These are phyloP conservation scores for Nitzschia palea DNA, from an alignment of 108 stramenopile species.

Conservation along the genomic window DNA sequence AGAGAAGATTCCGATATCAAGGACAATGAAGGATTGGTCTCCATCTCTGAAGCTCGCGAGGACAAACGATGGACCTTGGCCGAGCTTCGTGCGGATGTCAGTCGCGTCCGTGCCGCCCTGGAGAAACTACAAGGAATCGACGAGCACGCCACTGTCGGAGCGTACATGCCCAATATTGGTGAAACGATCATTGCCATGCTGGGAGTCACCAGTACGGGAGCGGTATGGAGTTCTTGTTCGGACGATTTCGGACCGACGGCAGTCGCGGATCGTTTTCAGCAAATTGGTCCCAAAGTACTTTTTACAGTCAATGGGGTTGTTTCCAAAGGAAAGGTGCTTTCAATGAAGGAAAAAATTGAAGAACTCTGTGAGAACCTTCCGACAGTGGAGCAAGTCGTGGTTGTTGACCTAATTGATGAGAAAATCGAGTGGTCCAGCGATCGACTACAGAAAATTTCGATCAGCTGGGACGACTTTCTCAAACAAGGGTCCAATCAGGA, in stretches of 20 bases:
- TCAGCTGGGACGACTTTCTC: conserved; percentile 32
- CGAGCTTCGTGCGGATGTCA: conserved; percentile 21
- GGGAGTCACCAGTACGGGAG: conserved; percentile 33
- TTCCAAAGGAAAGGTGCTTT: conserved; percentile 16
- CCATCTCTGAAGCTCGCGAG: conserved; percentile 18
- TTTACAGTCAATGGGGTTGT: conserved; percentile 33
- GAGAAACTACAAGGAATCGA: conserved; percentile 18
- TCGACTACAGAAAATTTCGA: not conserved
- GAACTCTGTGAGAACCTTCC: conserved; percentile 24
- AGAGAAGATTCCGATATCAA: not conserved
- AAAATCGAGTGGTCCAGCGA: conserved; percentile 13
- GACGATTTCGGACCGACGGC: conserved; percentile 37
- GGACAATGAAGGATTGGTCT: conserved; percentile 27
- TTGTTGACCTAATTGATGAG: conserved; percentile 8
- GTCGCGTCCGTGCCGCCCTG: conserved; percentile 20
- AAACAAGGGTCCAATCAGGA: conserved; percentile 15
- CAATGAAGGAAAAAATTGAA: conserved; percentile 25
- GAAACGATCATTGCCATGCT: conserved; percentile 43
- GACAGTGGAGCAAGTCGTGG: conserved; percentile 22
- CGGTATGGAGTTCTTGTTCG: conserved; percentile 36
- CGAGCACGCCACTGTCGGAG: conserved; percentile 14
- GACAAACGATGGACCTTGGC: conserved; percentile 30
- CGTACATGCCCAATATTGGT: conserved; percentile 36
- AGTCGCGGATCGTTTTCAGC: conserved; percentile 38
- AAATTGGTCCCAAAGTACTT: conserved; percentile 37